Percentiles rank a stretch among this genome's conserved stretches.
Evolutionary conservation across 208 protist species (phyloP).

Genomic region (Trypanosomatidae sp.): DNA sequence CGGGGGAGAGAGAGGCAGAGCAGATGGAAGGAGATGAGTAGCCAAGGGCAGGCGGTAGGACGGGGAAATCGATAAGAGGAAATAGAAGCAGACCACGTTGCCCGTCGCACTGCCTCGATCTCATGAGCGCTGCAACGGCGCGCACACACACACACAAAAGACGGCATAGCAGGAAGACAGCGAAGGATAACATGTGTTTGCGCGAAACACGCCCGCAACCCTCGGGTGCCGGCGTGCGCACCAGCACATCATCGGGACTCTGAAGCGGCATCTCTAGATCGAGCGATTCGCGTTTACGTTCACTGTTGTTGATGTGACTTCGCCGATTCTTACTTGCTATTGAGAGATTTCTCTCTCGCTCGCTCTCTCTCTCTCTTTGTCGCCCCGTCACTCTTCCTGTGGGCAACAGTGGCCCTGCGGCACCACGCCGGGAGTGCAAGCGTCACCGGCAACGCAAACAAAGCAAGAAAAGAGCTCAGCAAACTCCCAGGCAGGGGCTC

Average conservation of each 20-base stretch:
- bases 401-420: neutral
- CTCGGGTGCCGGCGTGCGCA: neutral
- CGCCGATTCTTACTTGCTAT: neutral
- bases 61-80: neutral
- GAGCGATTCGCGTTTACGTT: neutral
- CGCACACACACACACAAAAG: neutral
- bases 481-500: neutral
- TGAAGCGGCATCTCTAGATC: neutral
- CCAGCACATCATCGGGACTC: neutral
- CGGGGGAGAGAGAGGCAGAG: neutral
- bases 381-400: neutral
- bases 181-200: neutral
- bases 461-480: neutral
- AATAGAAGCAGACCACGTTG: neutral
- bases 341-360: constrained; percentile 1
- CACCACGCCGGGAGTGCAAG: neutral
- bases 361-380: neutral
- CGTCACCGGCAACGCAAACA: neutral
- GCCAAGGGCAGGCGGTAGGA: neutral
- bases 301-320: too few relatives aligned
- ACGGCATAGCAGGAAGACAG: neutral
- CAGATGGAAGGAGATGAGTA: too few relatives aligned
- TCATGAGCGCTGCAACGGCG: too few relatives aligned
- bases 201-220: neutral
- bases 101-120: too few relatives aligned